These are phyloP conservation scores for Coix lacrymajobi DNA, from an alignment of 176 grass and related monocot genomes.

Conservation along the genomic window DNA sequence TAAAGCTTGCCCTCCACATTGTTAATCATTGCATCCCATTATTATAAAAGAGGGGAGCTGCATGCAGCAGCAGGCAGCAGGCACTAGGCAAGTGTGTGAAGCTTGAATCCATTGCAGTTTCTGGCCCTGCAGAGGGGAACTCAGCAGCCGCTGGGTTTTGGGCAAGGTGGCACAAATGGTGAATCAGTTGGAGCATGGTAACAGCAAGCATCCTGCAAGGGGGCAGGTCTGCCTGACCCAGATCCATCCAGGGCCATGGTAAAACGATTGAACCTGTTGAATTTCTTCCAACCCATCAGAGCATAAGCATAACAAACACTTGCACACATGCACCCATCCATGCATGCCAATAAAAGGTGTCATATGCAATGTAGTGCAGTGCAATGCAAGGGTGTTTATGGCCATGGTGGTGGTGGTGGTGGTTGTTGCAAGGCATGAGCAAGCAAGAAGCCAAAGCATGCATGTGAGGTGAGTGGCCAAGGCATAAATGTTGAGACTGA, in stretches of 20 bases:
- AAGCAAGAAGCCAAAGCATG: background rate
- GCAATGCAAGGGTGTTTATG: slow-evolving; percentile 27
- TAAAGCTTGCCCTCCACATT: slow-evolving; percentile 17
- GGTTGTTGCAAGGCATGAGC: slow-evolving; percentile 17
- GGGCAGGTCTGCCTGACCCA: slow-evolving; percentile 22
- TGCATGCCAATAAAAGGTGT: slow-evolving; percentile 25
- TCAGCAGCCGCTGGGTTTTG: slow-evolving; percentile 17
- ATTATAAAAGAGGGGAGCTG: slow-evolving; percentile 4
- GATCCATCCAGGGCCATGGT: slow-evolving; percentile 23
- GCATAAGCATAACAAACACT: background rate
- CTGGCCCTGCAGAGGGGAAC: slow-evolving; percentile 11
- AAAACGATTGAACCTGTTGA: background rate
- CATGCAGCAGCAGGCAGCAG: slow-evolving; percentile 4
- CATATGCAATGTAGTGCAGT: slow-evolving; percentile 27
- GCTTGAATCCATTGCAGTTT: slow-evolving; percentile 17
- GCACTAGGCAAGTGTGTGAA: too few relatives aligned
- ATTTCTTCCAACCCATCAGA: background rate
- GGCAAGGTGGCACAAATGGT: slow-evolving; percentile 11
- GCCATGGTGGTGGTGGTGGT: slow-evolving; percentile 22
- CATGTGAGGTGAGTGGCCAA: slow-evolving; percentile 30
- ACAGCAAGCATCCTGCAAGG: slow-evolving; percentile 26
- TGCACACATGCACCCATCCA: background rate
- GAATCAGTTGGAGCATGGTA: slow-evolving; percentile 29
- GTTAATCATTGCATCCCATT: slow-evolving; percentile 48
- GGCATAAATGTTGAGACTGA: slow-evolving; percentile 37